Evolutionary conservation across 192 early-diverging fungal genomes (phyloP).

Genomic region (Coemansia asiatica): DNA sequence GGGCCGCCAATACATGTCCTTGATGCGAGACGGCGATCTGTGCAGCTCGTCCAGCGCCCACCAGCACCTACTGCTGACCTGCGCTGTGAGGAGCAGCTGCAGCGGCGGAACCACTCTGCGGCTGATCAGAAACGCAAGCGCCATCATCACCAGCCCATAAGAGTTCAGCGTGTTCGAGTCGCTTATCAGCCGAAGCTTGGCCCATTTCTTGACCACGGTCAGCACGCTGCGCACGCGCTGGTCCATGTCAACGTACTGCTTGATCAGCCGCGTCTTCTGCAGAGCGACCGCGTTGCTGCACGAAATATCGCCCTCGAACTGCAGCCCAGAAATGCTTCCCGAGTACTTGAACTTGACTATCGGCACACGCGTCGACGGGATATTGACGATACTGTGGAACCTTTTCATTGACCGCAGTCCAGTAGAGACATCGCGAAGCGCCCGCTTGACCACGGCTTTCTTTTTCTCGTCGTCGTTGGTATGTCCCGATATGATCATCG

Average conservation of each 20-base stretch:
- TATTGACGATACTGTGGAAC: conserved; percentile 13
- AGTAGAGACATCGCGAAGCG: background rate
- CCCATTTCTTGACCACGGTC: conserved; percentile 37
- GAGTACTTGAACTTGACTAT: conserved; percentile 40
- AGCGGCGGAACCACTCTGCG: conserved; percentile 42
- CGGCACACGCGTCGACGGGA: conserved; percentile 30
- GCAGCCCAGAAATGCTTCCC: background rate
- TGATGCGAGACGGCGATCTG: conserved; percentile 1
- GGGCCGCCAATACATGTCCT: conserved; percentile 3
- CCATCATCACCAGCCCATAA: conserved; percentile 46
- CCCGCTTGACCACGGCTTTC: background rate
- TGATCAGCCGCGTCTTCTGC: conserved; percentile 22
- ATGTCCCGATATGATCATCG: background rate
- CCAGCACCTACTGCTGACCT: conserved; percentile 4
- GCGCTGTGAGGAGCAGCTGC: conserved; percentile 26
- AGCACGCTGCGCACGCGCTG: conserved; percentile 28
- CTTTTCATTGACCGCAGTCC: background rate
- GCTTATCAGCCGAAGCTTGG: conserved; percentile 8
- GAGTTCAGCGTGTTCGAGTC: conserved; percentile 34
- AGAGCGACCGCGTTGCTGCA: conserved; percentile 17
- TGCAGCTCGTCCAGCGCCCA: conserved; percentile 9
- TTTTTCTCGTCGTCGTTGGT: background rate
- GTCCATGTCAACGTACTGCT: conserved; percentile 23
- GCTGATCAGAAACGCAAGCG: conserved; percentile 31
- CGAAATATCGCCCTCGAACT: conserved; percentile 40